Evolutionary conservation across 2,329 filamentous ascomycete species (phyloP), one percentile per base, ranked within the genome.

Genomic region (Fusarium odoratissimum): DNA sequence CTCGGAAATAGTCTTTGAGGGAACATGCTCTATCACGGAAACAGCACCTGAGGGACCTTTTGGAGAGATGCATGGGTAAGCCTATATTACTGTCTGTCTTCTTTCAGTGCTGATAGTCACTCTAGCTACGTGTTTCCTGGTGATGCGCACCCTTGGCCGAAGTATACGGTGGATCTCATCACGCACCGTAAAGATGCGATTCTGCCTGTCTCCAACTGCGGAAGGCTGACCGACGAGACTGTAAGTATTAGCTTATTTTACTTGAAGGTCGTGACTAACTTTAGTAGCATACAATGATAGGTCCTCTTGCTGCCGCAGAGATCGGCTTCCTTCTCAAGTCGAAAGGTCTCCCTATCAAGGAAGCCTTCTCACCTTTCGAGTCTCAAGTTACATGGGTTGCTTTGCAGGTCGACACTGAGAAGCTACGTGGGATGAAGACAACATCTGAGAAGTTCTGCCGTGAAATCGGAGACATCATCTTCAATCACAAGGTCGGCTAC

Each of bases 351-450:
- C 85, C 86, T 0, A 78, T 88, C 46, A 82, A 70, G 3, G 82
- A 86, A 17, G 82, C 82, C 1, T 84, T 83, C 60, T 70, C 84
- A 0, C 85, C 84, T 0, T 84, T 86, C 44, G 84, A 86, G 64
- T 81, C 84, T 1, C 83, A 85, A 65, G 85, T 83, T 0, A 87
- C 82, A 1, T 88, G 86, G 86, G 80, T 81, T 1, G 84, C 80
- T 0, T 69, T 92, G 73, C 85, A 90, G 64, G 85, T 91, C 19
- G 89, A 92, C 75, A 87, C 84, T 3, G 79, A 84, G 16, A 87
- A 87, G 74, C 83, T 91, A 11, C 85, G 86, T n/a, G 83, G 85
- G 6, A 35, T 64, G 21, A 69, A 66, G 8, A 72, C 65, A 5
- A 67, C 58, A 3, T 8, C 65, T 1, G 51, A 60, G 21, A 57